Base-by-base conservation (phyloP, 2,329 filamentous ascomycete genomes). In the Cladosporium sp. region DNA sequence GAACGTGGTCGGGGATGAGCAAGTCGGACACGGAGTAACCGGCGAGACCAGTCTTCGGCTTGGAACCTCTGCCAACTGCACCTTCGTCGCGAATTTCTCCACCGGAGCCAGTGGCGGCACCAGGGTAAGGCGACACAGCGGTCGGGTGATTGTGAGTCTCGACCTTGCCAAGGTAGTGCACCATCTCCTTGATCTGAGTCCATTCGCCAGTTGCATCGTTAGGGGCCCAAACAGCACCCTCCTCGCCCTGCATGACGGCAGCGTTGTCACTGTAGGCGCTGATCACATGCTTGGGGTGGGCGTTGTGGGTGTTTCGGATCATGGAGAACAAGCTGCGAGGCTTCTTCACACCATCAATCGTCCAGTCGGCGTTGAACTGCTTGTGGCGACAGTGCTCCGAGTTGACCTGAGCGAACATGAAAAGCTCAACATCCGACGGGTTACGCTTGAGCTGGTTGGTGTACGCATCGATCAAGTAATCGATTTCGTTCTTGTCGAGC, bases 351-450 rank as follows among this genome's bases (percentile, higher is more conserved):
- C 91, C 91, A 68, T 98, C 91, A 63, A 98, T 95, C 13, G 85
- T 93, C 89, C 93, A 98, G 54, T 84, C 85, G 28, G 93, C 91
- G 70, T 98, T 98, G 80, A 98, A 98, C 63, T 95, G 87, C 76
- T 96, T 95, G 67, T 85, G 82, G 54, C 82, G 74, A 66, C 82
- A 95, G 72, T 97, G 92, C 77, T 98, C 93, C 3, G 92, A 97
- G 76, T 97, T 97, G 68, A 98, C 92, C 73, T 98, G 93, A 13
- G 92, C 92, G 70, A 97, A 98, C 93, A 97, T 97, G 78, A 97
- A 97, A 18, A 97, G 79, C 73, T 98, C 93, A 42, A 97, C 88
- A 68, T 97, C 93, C 56, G 90, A 85, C 1, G 89, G 89, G 45
- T 80, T 75, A 35, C 84, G 75, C 57, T 82, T 80, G 14, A 85